Percentiles rank a stretch among this genome's conserved stretches.
These are phyloP conservation scores for Alternaria tenuissima DNA, from an alignment of 2,329 filamentous ascomycete genomes.

Conservation along the genomic window DNA sequence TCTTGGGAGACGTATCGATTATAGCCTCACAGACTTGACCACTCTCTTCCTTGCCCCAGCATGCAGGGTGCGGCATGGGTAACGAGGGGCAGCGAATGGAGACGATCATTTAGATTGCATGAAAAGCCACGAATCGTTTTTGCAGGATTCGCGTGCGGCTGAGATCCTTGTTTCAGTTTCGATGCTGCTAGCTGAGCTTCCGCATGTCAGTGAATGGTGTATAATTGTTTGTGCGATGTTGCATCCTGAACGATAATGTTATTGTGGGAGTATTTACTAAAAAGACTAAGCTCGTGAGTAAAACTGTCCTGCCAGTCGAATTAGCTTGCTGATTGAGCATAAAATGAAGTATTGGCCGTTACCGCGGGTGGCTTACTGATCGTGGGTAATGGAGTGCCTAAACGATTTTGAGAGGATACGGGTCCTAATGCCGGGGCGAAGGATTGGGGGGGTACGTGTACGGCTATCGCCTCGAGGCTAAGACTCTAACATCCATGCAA, in stretches of 20 bases:
- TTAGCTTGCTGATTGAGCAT: neutral
- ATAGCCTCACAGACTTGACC: neutral
- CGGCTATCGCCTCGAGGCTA: neutral
- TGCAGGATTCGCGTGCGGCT: conserved; percentile 7
- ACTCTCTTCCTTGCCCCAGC: neutral
- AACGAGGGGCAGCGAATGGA: conserved; percentile 7
- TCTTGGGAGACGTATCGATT: conserved; percentile 4
- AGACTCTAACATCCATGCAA: neutral
- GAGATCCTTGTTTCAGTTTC: neutral
- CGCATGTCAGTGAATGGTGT: neutral
- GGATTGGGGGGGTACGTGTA: neutral
- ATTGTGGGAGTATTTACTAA: neutral
- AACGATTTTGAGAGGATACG: neutral
- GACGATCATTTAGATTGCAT: conserved; percentile 1
- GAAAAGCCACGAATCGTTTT: conserved; percentile 1
- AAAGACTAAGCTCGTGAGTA: neutral
- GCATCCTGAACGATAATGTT: neutral
- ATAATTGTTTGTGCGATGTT: neutral
- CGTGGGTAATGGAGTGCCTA: neutral
- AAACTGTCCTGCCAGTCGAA: neutral
- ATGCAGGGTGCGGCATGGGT: conserved; percentile 7
- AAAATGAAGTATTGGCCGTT: neutral
- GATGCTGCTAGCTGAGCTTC: neutral
- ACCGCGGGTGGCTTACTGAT: conserved; percentile 5
- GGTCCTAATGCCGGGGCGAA: neutral